phyloP scores from a whole-genome alignment of 345 rosid species.

The Rhodamnia rubescens region DNA sequence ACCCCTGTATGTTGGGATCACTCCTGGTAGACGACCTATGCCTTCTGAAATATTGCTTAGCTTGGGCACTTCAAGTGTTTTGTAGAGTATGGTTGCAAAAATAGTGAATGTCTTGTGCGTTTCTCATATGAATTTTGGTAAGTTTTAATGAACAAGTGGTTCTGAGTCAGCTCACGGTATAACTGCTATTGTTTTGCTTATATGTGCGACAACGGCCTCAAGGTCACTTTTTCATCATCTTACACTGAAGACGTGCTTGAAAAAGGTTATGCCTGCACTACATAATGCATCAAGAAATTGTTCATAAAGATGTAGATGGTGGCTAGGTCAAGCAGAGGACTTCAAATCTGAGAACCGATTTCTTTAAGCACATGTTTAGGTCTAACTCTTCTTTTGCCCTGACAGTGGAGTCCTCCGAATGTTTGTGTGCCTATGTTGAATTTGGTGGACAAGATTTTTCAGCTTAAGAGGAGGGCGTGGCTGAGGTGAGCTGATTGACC shows the following conservation, averaged over 20 bases:
- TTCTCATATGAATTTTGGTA: not conserved
- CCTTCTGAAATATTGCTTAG: not conserved
- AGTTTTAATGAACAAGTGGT: not conserved
- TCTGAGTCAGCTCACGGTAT: not conserved
- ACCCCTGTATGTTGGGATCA: not conserved
- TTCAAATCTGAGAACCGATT: not conserved
- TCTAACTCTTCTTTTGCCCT: not conserved
- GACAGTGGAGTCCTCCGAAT: conserved; percentile 96
- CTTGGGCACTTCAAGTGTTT: not conserved
- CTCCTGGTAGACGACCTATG: not conserved
- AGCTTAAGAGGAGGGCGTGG: conserved; percentile 97
- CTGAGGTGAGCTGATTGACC: conserved; percentile 45
- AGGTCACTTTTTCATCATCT: not conserved
- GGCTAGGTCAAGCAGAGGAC: not conserved
- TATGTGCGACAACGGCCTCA: not conserved
- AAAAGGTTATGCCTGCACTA: not conserved
- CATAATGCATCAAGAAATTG: not conserved
- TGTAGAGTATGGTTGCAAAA: not conserved
- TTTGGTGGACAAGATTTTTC: conserved; percentile 96
- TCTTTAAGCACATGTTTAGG: not conserved
- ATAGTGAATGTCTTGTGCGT: not conserved
- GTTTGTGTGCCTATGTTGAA: conserved; percentile 87
- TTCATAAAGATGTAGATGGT: not conserved
- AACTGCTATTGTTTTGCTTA: not conserved
- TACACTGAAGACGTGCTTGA: not conserved